These are phyloP conservation scores for Puccinia sorghi DNA, from an alignment of 1,284 basidiomycete species.

Conservation along the genomic window DNA sequence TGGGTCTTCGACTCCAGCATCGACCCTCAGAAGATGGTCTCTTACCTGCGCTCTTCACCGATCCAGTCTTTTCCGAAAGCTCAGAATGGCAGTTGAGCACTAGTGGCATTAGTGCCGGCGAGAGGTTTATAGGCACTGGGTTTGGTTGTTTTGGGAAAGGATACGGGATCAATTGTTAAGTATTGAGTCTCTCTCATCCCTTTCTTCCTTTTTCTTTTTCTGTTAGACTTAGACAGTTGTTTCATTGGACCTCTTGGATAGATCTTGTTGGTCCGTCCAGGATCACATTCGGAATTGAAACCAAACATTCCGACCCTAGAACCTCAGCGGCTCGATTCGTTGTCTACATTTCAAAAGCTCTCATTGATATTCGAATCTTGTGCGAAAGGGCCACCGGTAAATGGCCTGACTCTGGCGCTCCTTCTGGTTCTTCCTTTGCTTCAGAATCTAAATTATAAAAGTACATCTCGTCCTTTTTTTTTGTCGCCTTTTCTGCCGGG, in stretches of 20 bases:
- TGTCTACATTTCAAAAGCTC: slow-evolving; percentile 67
- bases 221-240: neutral
- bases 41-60: slow-evolving; percentile 58
- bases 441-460: slow-evolving; percentile 19
- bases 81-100: slow-evolving; percentile 89
- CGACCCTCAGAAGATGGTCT: slow-evolving; percentile 37
- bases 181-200: slow-evolving; percentile 49
- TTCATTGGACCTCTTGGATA: too few species aligned
- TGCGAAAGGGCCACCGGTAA: slow-evolving; percentile 60
- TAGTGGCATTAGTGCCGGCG: slow-evolving; percentile 82
- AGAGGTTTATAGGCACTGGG: slow-evolving; percentile 86
- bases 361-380: slow-evolving; percentile 71
- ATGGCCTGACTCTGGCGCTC: neutral
- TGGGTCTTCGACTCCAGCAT: slow-evolving; percentile 69
- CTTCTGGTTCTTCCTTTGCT: neutral
- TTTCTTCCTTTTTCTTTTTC: neutral
- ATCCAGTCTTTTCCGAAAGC: slow-evolving; percentile 74
- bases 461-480: neutral
- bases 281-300: slow-evolving; percentile 94
- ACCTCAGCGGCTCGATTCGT: slow-evolving; percentile 77
- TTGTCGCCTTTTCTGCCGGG: neutral
- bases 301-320: slow-evolving; percentile 70
- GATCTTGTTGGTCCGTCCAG: slow-evolving; percentile 78
- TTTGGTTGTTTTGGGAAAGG: slow-evolving; percentile 67
- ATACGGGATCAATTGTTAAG: slow-evolving; percentile 86